These are phyloP conservation scores for Backusella tarrabulga DNA, from an alignment of 192 early-diverging fungal genomes.

Conservation along the genomic window DNA sequence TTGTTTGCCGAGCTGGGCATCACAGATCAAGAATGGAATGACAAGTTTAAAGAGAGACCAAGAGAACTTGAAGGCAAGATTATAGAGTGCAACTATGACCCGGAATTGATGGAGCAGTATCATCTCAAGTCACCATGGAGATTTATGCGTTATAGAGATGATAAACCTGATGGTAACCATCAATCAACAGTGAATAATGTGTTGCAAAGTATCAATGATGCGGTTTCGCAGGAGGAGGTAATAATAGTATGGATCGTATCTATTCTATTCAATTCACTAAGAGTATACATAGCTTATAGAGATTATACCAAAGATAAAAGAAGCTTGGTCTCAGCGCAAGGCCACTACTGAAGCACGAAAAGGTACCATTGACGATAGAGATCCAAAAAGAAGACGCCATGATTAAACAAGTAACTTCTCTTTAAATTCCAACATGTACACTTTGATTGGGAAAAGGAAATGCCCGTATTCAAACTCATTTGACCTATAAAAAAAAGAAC, in stretches of 20 bases:
- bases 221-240: conserved; percentile 62
- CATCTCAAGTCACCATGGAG: conserved; percentile 52
- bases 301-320: conserved; percentile 29
- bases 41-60: conserved; percentile 34
- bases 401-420: not conserved
- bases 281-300: conserved; percentile 20
- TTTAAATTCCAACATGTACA: not conserved
- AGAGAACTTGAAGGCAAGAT: conserved; percentile 52
- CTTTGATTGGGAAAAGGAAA: not conserved
- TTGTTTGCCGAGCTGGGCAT: conserved; percentile 55
- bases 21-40: conserved; percentile 53
- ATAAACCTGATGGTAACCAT: conserved; percentile 78
- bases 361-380: not conserved
- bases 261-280: not conserved
- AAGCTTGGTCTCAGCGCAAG: conserved; percentile 37
- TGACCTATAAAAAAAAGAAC: not conserved
- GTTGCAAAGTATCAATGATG: conserved; percentile 68
- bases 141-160: conserved; percentile 77
- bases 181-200: conserved; percentile 56
- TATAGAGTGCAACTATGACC: conserved; percentile 64
- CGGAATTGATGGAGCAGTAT: conserved; percentile 27
- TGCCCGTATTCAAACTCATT: not conserved
- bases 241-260: not conserved
- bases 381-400: not conserved
- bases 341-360: not conserved